These are phyloP conservation scores for Pulveroboletus frians DNA, from an alignment of 768 basidiomycete genomes.

Conservation along the genomic window DNA sequence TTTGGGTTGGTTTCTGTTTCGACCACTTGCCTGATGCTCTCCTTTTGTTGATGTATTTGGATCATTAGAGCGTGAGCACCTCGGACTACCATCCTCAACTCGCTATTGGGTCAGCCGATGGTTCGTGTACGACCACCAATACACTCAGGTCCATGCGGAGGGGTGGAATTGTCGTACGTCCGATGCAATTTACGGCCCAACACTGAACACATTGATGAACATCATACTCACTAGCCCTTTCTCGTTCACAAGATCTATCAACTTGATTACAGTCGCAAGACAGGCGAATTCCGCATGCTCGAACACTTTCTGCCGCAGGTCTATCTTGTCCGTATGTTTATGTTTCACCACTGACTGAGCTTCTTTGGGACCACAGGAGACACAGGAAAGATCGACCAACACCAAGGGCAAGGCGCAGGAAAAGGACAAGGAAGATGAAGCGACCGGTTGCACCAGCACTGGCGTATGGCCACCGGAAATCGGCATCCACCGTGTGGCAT, in stretches of 20 bases:
- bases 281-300: constrained; percentile 78
- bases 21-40: background rate
- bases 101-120: constrained; percentile 79
- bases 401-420: constrained; percentile 31
- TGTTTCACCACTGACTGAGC: background rate
- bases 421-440: constrained; percentile 19
- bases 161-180: constrained; percentile 65
- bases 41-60: background rate
- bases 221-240: constrained; percentile 48
- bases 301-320: constrained; percentile 81
- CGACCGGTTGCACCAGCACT: constrained; percentile 33
- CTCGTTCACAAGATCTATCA: constrained; percentile 78
- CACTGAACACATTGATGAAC: background rate
- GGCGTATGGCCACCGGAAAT: constrained; percentile 80
- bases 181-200: background rate
- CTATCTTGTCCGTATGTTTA: background rate
- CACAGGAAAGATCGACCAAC: constrained; percentile 33
- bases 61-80: constrained; percentile 53
- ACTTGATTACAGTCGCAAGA: constrained; percentile 78
- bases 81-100: constrained; percentile 89
- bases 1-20: constrained; percentile 59
- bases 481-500: constrained; percentile 69
- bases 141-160: constrained; percentile 60
- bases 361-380: constrained; percentile 37
- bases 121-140: constrained; percentile 72